Conservation (phyloP, 2,329 filamentous ascomycete genomes). For the Curvularia hawaiiensis region DNA sequence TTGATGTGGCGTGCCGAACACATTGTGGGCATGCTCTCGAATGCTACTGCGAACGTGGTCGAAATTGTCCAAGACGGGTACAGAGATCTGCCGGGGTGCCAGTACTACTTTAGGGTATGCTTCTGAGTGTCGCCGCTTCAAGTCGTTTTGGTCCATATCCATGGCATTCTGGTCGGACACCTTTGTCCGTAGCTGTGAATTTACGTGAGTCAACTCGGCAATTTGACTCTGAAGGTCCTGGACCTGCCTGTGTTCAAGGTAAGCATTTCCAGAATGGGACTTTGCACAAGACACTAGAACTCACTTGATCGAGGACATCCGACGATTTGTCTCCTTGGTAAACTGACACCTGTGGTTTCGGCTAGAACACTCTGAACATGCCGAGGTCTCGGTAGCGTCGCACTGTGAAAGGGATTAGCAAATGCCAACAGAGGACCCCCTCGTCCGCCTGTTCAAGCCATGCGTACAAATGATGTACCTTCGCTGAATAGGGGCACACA, state of each 20-base stretch:
- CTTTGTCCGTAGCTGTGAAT: slow-evolving; percentile 72
- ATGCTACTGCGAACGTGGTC: slow-evolving; percentile 74
- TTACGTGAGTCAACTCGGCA: slow-evolving; percentile 77
- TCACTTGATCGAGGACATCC: slow-evolving; percentile 98
- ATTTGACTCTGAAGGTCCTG: slow-evolving; percentile 96
- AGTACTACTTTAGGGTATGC: slow-evolving; percentile 12
- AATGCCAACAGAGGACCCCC: not conserved
- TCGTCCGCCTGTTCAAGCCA: not conserved
- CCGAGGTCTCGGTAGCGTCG: slow-evolving; percentile 93
- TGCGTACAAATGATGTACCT: slow-evolving; percentile 4
- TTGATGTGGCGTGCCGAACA: slow-evolving; percentile 77
- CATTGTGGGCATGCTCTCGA: slow-evolving; percentile 73
- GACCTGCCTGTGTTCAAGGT: slow-evolving; percentile 67
- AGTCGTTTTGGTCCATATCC: slow-evolving; percentile 47
- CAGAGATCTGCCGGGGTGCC: slow-evolving; percentile 57
- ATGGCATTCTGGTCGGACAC: slow-evolving; percentile 57
- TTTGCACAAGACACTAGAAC: slow-evolving; percentile 28
- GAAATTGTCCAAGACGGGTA: slow-evolving; percentile 69
- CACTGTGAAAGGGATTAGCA: slow-evolving; percentile 60
- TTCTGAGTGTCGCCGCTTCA: slow-evolving; percentile 54
- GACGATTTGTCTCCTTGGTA: slow-evolving; percentile 96
- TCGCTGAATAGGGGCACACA: slow-evolving; percentile 1
- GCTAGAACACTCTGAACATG: slow-evolving; percentile 96
- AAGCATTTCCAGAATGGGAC: slow-evolving; percentile 3
- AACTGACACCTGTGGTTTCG: slow-evolving; percentile 98